Percentiles rank a stretch among this genome's conserved stretches.
Evolutionary conservation across 1,139 yeast species (phyloP).

Genomic region (Petasospora rhodanensis): DNA sequence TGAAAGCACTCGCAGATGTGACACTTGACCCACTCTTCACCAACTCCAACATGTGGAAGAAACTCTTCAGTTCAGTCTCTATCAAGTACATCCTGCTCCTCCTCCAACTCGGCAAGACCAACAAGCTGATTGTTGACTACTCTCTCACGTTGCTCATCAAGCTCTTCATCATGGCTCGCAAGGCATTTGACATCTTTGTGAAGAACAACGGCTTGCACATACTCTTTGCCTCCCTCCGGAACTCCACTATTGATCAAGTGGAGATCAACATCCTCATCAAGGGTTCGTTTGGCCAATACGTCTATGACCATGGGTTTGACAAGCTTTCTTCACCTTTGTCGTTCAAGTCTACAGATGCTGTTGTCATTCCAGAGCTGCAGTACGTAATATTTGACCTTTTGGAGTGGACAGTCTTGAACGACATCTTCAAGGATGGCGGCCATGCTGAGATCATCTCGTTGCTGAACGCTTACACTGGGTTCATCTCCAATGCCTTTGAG

Average conservation of each 20-base stretch:
- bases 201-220: conserved; percentile 52
- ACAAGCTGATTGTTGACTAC: conserved; percentile 39
- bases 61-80: conserved; percentile 53
- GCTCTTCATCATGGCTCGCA: conserved; percentile 45
- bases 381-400: conserved; percentile 27
- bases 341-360: conserved; percentile 4
- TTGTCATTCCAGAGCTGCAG: conserved; percentile 28
- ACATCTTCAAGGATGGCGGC: conserved; percentile 24
- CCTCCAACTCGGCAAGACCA: conserved; percentile 34
- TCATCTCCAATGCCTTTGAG: conserved; percentile 18
- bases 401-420: conserved; percentile 33
- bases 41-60: conserved; percentile 28
- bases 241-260: conserved; percentile 38
- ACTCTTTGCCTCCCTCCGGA: conserved; percentile 35
- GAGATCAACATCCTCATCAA: conserved; percentile 42
- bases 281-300: conserved; percentile 30
- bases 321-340: conserved; percentile 12
- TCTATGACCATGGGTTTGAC: conserved; percentile 23
- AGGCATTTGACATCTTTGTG: conserved; percentile 45
- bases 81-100: conserved; percentile 64
- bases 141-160: conserved; percentile 48
- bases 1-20: conserved; percentile 14
- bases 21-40: conserved; percentile 23
- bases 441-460: conserved; percentile 21
- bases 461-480: conserved; percentile 19